phyloP scores from a whole-genome alignment of 176 grass and related monocot species.

The Rhynchospora tenuis region DNA sequence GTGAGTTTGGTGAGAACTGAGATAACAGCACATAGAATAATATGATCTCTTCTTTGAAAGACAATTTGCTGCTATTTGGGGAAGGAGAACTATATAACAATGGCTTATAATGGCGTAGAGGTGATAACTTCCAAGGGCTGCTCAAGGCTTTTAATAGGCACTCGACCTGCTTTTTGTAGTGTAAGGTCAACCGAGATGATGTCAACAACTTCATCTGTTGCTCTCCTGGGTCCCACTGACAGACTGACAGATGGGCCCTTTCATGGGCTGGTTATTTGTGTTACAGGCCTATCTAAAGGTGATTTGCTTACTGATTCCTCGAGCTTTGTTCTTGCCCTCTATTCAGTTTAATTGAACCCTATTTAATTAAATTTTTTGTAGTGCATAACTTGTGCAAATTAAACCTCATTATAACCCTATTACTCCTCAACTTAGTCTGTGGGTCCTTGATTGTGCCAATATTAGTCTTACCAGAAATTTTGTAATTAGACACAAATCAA shows the following conservation, averaged over 20 bases:
- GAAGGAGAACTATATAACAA: constrained; percentile 28
- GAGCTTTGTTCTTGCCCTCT: background rate
- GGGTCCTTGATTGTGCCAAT: background rate
- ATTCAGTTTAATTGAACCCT: background rate
- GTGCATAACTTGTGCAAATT: background rate
- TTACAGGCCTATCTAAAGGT: constrained; percentile 97
- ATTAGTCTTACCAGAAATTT: background rate
- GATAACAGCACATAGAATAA: constrained; percentile 16
- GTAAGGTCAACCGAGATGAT: constrained; percentile 31
- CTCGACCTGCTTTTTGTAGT: constrained; percentile 40
- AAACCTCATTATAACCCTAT: background rate
- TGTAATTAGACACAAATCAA: background rate
- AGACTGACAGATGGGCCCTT: constrained; percentile 41
- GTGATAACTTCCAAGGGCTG: constrained; percentile 73
- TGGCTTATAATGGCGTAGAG: constrained; percentile 65
- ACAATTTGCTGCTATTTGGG: constrained; percentile 2
- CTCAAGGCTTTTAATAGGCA: constrained; percentile 63
- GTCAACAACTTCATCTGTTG: constrained; percentile 42
- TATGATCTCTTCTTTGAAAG: constrained; percentile 16
- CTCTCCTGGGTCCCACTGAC: background rate
- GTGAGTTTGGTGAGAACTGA: constrained; percentile 17
- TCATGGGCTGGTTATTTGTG: constrained; percentile 77
- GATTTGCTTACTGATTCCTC: background rate
- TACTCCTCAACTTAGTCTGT: background rate
- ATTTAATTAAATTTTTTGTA: background rate